Evolutionary conservation across 2,329 filamentous ascomycete species (phyloP).

Genomic region (Ophiostoma sp.): DNA sequence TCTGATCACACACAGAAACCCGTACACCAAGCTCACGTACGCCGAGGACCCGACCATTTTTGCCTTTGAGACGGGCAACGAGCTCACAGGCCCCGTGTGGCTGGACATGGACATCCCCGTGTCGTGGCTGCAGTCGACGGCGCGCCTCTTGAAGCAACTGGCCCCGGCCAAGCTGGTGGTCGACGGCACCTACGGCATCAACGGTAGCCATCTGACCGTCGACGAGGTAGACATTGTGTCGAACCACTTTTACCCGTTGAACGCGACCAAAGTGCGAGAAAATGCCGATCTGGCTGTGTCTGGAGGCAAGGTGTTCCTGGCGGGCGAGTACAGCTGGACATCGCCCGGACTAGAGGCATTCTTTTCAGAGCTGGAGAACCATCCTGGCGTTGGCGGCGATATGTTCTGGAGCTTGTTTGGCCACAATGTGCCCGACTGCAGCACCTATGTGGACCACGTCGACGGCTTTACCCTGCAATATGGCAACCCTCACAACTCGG

Average conservation of each 20-base stretch:
- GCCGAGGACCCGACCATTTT: slow-evolving; percentile 1
- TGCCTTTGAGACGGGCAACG: slow-evolving; percentile 3
- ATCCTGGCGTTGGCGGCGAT: neutral
- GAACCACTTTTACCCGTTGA: neutral
- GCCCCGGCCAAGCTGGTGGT: neutral
- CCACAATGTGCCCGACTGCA: neutral
- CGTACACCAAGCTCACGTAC: neutral
- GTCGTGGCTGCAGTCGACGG: neutral
- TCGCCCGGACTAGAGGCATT: neutral
- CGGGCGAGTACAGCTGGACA: slow-evolving; percentile 7
- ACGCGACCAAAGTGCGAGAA: neutral
- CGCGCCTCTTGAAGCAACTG: neutral
- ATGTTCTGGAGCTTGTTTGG: slow-evolving; percentile 2
- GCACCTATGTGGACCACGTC: neutral
- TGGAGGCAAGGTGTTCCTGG: neutral
- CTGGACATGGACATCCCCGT: slow-evolving; percentile 1
- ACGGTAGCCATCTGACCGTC: neutral
- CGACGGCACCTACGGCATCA: neutral
- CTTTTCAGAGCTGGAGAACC: neutral
- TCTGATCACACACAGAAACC: neutral
- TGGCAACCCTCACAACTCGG: slow-evolving; percentile 1
- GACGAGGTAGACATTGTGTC: neutral
- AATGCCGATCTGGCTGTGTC: neutral
- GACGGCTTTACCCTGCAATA: neutral
- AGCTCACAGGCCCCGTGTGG: neutral